Evolutionary conservation across 2,329 filamentous ascomycete genomes (phyloP).

Genomic region (Ophiosphaerella herpotricha): DNA sequence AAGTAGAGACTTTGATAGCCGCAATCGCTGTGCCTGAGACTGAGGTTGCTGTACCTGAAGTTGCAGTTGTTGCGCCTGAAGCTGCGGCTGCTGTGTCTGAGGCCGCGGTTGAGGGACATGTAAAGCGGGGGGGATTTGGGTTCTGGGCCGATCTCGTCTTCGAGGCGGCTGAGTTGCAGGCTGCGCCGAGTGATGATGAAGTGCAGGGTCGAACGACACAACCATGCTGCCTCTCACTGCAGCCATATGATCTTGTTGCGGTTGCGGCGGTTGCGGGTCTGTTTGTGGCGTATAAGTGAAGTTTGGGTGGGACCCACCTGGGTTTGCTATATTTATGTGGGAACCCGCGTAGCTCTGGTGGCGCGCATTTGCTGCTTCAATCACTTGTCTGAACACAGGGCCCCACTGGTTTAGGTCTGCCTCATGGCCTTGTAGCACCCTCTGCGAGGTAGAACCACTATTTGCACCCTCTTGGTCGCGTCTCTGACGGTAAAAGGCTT

Average conservation of each 20-base stretch:
- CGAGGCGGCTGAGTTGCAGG: constrained; percentile 7
- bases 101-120: not conserved
- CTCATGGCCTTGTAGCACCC: constrained; percentile 1
- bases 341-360: not conserved
- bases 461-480: not conserved
- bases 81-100: too few relatives aligned
- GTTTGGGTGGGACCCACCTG: not conserved
- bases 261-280: constrained; percentile 1
- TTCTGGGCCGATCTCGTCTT: constrained; percentile 2
- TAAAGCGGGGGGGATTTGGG: not conserved
- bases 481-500: constrained; percentile 7
- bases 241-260: not conserved
- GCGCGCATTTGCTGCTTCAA: not conserved
- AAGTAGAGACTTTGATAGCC: constrained; percentile 27
- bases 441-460: not conserved
- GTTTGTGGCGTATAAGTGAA: not conserved
- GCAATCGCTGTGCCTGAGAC: not conserved
- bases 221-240: not conserved
- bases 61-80: not conserved
- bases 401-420: constrained; percentile 9
- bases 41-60: not conserved
- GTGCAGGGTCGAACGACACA: not conserved
- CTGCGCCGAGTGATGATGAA: constrained; percentile 4
- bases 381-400: constrained; percentile 4
- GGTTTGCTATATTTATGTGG: too few relatives aligned